Evolutionary conservation across 2,329 filamentous ascomycete genomes (phyloP).

Genomic region (Fusarium nanum): DNA sequence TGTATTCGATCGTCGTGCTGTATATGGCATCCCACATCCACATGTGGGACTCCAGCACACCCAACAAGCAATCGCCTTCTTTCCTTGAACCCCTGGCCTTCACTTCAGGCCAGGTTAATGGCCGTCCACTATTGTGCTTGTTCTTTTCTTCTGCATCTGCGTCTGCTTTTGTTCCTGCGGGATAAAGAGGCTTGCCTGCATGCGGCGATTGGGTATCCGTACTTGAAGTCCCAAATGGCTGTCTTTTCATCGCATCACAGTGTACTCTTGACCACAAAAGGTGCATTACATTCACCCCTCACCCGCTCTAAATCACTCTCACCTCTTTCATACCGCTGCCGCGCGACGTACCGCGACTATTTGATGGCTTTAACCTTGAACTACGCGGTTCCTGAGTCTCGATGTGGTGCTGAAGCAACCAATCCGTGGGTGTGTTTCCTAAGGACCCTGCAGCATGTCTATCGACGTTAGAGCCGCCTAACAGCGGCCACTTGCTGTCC

Average conservation of each 20-base stretch:
- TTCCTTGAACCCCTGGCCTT: slow-evolving; percentile 33
- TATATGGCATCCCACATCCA: slow-evolving; percentile 45
- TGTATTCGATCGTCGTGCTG: slow-evolving; percentile 38
- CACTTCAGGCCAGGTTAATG: slow-evolving; percentile 29
- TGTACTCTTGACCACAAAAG: slow-evolving; percentile 20
- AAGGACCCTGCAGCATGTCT: slow-evolving; percentile 45
- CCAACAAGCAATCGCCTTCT: slow-evolving; percentile 47
- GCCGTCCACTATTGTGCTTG: slow-evolving; percentile 44
- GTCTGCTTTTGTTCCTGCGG: slow-evolving; percentile 48
- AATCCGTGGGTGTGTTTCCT: slow-evolving; percentile 24
- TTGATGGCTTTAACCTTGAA: slow-evolving; percentile 23
- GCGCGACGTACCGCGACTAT: slow-evolving; percentile 42
- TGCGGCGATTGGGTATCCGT: slow-evolving; percentile 56
- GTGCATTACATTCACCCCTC: slow-evolving; percentile 26
- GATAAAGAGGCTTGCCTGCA: slow-evolving; percentile 51
- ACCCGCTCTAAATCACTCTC: slow-evolving; percentile 13
- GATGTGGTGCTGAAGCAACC: slow-evolving; percentile 36
- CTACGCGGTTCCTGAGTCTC: slow-evolving; percentile 44
- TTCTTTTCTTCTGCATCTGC: slow-evolving; percentile 28
- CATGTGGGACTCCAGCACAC: slow-evolving; percentile 48
- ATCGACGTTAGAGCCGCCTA: slow-evolving; percentile 21
- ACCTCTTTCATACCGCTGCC: slow-evolving; percentile 29
- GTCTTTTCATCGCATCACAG: slow-evolving; percentile 42
- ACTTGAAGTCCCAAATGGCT: slow-evolving; percentile 52
- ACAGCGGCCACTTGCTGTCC: slow-evolving; percentile 4